These are phyloP conservation scores for Rhodotorula sp. DNA, from an alignment of 1,284 basidiomycete genomes.

Conservation along the genomic window DNA sequence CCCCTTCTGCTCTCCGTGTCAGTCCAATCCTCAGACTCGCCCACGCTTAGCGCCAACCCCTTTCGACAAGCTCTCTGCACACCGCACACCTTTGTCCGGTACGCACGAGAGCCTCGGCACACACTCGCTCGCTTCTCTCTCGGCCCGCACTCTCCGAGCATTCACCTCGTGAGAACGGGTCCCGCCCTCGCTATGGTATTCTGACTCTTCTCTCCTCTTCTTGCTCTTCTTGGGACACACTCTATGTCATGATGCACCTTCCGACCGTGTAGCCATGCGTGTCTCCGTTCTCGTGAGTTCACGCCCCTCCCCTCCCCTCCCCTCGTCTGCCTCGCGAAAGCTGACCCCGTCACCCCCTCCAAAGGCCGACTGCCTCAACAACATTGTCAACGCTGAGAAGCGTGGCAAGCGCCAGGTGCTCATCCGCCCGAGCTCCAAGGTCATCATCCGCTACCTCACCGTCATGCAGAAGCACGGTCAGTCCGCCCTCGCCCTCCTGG, in stretches of 20 bases:
- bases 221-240: neutral
- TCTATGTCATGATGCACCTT: neutral
- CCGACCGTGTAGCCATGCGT: slow-evolving; percentile 37
- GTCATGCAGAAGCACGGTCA: slow-evolving; percentile 91
- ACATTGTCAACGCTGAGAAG: slow-evolving; percentile 82
- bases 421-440: slow-evolving; percentile 91
- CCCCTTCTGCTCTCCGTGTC: neutral
- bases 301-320: neutral
- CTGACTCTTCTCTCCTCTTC: neutral
- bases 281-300: slow-evolving; percentile 43
- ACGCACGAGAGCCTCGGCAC: slow-evolving; percentile 11
- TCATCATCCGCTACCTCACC: slow-evolving; percentile 90
- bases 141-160: neutral
- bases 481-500: neutral
- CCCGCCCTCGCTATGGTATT: neutral
- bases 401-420: slow-evolving; percentile 95
- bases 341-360: neutral
- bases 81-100: slow-evolving; percentile 6
- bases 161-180: neutral
- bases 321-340: neutral
- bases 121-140: neutral
- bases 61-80: slow-evolving; percentile 5
- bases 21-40: neutral
- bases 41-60: neutral
- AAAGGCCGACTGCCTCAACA: slow-evolving; percentile 42